These are phyloP conservation scores for Conticribra weissflogii DNA, from an alignment of 108 stramenopile genomes.

Conservation along the genomic window DNA sequence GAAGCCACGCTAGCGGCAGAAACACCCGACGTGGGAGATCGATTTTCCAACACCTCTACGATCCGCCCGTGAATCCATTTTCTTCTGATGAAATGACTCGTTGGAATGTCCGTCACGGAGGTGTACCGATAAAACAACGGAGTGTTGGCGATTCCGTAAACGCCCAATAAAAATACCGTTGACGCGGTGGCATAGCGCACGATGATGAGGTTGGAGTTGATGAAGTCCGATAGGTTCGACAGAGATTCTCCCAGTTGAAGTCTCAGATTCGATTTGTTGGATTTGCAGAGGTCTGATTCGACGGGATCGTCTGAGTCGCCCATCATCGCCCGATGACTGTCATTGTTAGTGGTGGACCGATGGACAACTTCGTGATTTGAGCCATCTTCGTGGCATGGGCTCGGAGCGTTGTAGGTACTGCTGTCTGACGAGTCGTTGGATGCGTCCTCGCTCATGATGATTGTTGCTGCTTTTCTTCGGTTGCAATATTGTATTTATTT, in stretches of 20 bases:
- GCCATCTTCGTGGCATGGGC: too few relatives aligned
- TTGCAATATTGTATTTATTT: too few relatives aligned
- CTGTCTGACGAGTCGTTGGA: too few relatives aligned
- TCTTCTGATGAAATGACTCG: slow-evolving; percentile 52
- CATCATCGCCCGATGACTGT: too few relatives aligned
- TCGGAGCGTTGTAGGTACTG: too few relatives aligned
- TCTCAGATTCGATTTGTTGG: neutral
- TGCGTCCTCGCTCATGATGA: too few relatives aligned
- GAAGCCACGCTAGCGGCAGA: neutral
- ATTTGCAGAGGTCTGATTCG: too few relatives aligned
- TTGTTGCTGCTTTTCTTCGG: too few relatives aligned
- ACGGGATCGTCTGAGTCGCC: too few relatives aligned
- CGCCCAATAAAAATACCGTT: slow-evolving; percentile 60
- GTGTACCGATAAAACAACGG: slow-evolving; percentile 87
- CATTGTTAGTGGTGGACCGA: too few relatives aligned
- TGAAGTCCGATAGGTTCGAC: slow-evolving; percentile 43
- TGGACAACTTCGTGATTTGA: too few relatives aligned
- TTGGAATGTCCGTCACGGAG: slow-evolving; percentile 68
- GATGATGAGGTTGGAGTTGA: slow-evolving; percentile 76
- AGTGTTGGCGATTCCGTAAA: slow-evolving; percentile 74
- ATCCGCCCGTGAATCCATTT: slow-evolving; percentile 71
- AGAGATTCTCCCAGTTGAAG: slow-evolving; percentile 17
- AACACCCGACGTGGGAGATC: neutral
- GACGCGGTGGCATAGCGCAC: slow-evolving; percentile 64
- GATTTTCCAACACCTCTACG: slow-evolving; percentile 46